These are phyloP conservation scores for Helicocarpus griseus DNA, from an alignment of 2,329 filamentous ascomycete species.

Conservation along the genomic window DNA sequence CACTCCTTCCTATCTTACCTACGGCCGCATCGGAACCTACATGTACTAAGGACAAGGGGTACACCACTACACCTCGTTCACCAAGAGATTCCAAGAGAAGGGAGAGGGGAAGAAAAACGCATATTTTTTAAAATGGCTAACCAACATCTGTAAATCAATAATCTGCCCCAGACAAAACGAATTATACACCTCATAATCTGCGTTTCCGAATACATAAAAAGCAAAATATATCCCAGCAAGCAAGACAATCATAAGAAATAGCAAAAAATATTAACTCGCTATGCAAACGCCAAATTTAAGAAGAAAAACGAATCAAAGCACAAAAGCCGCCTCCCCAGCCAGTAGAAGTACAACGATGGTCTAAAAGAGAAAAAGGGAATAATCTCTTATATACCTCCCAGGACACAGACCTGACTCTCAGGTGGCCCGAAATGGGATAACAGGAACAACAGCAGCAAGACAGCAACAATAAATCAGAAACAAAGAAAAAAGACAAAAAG, in stretches of 20 bases:
- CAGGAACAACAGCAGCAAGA: background rate
- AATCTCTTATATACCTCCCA: background rate
- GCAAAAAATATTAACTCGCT: constrained; percentile 13
- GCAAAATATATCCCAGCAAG: constrained; percentile 12
- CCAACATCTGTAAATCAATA: background rate
- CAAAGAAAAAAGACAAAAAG: background rate
- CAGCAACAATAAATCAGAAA: background rate
- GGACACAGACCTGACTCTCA: background rate
- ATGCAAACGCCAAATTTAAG: constrained; percentile 8
- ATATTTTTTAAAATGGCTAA: background rate
- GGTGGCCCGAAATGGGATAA: background rate
- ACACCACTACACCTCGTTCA: no score
- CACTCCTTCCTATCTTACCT: no score
- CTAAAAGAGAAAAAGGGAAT: background rate
- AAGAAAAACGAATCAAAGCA: background rate
- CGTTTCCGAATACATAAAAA: constrained; percentile 4
- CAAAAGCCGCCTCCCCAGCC: background rate
- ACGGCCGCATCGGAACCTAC: no score
- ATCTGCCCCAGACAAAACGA: background rate
- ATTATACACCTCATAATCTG: background rate
- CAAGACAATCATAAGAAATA: constrained; percentile 12
- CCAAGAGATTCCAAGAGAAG: background rate
- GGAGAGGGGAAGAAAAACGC: background rate
- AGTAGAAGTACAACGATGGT: background rate
- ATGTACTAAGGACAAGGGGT: no score